Base-by-base conservation (phyloP, 805 yeast species). In the Millerozyma acaciae region DNA sequence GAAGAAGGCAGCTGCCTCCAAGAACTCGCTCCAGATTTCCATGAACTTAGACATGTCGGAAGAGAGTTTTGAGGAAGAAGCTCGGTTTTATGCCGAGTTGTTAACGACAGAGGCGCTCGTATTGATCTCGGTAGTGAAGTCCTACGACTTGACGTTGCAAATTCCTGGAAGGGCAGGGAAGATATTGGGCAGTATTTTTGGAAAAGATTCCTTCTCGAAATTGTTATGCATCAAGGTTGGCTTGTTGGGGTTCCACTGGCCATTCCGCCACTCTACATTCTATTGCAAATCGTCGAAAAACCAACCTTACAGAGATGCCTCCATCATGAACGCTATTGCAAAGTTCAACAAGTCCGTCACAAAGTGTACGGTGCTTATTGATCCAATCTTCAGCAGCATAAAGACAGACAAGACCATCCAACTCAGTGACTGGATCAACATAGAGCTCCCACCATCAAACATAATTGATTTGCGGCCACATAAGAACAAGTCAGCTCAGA, bases 231-330 rank as follows among this genome's bases (percentile, higher is more conserved):
- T 66, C n/a, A 52, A 64, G 13, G 44, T 66, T 50, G 71, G 71
- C 1, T 48, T 66, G 13, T 35, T 66, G 17, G 71, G 65, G 2
- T 64, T 65, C 32, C 72, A 66, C 42, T 66, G 71, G 73, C 73
- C 73, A 8, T 66, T 66, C 43, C 48, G 66, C 6, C 57, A 65
- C 36, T 46, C 68, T 5, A 58, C 60, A 16, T 60, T 64, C 38
- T 67, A 57, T 39, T 57, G 65, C 13, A 43, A 63, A 10, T 53
- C 60, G 9, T 54, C 68, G 4, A 55, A 48, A 33, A 54, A 57
- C 35, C 70, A 71, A 3, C 60, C 62, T n/a, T 68, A 69, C 2
- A 49, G 71, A 15, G 47, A 58, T 20, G 68, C 68, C 2, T 68
- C 68, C 3, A 51, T 67, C 9, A 45, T 62, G 40, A 47, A 62